Evolutionary conservation across 2,329 filamentous ascomycete species (phyloP), one percentile per base, ranked within the genome.

Genomic region (Trichoderma guizhouense): DNA sequence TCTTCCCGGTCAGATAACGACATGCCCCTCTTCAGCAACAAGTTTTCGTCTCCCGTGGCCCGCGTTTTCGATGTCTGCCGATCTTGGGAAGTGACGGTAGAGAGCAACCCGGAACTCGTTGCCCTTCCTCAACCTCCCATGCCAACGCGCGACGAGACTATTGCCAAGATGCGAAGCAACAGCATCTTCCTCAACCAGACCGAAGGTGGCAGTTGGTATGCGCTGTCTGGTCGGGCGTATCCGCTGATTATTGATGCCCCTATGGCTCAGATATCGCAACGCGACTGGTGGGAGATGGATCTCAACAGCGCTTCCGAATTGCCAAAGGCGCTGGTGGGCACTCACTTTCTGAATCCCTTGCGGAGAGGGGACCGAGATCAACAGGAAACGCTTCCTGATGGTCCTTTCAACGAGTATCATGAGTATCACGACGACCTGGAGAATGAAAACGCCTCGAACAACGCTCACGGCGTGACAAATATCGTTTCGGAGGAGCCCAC

Each of bases 131-230:
- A 98, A 78, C 96, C 96, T 0, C 84, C 90, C 26, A 90, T 93
- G 76, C 91, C 87, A 2, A 79, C 83, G 4, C 82, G 83, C 21
- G 84, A 89, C 66, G 83, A 86, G n/a, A 80, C 83, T 2, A 82
- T 83, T 18, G 83, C 83, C 30, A 84, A 86, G 43, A 85, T 87
- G 61, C 86, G 90, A 36, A 87, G 86, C 74, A 86, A 88, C 73
- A 90, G 89, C 71, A 90, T 98, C 0, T 97, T 96, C 78, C 87
- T 98, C 72, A 97, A 98, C 79, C 92, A 91, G 75, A 98, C 95
- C 2, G 89, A 92, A 71, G 85, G 86, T n/a, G 95, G 95, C 34
- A 92, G 93, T 73, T 98, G 95, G 94, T 99, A 95, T 80, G 96
- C 95, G 36, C 87, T 98, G 82, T 98, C 95, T 1, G 95, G 97